Conservation (phyloP, 2,329 filamentous ascomycete genomes). For the Periconia macrospinosa region DNA sequence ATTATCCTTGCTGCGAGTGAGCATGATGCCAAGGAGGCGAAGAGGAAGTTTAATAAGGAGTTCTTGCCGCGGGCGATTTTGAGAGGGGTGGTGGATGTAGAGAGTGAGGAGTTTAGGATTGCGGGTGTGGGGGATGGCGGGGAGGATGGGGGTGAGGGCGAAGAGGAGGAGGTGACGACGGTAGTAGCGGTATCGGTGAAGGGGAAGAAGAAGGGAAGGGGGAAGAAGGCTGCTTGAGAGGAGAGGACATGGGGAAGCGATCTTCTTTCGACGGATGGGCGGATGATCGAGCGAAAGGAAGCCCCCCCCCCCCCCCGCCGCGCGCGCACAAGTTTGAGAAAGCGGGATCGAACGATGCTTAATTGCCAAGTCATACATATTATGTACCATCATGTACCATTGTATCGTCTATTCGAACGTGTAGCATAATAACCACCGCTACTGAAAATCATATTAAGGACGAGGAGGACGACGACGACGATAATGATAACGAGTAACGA, state of each 20-base stretch:
- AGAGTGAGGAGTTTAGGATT: constrained; percentile 45
- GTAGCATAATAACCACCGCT: too few species aligned
- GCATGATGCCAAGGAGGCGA: constrained; percentile 26
- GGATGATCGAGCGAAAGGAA: too few species aligned
- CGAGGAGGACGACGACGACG: too few species aligned
- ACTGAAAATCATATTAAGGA: too few species aligned
- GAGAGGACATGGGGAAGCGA: not conserved
- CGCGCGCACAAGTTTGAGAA: too few species aligned
- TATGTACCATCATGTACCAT: too few species aligned
- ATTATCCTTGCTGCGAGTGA: constrained; percentile 45
- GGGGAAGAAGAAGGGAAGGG: not conserved
- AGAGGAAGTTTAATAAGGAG: constrained; percentile 45
- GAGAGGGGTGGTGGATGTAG: constrained; percentile 44
- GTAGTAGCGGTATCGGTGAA: not conserved
- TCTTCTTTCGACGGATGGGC: too few species aligned
- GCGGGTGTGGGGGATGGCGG: not conserved
- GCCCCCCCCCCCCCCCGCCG: too few species aligned
- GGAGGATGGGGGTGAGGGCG: constrained; percentile 11
- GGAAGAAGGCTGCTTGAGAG: not conserved
- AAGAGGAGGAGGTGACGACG: constrained; percentile 17
- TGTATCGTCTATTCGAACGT: too few species aligned
- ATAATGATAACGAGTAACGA: not conserved
- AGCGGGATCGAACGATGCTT: too few species aligned
- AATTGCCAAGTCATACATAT: too few species aligned
- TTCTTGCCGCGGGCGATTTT: constrained; percentile 49